phyloP scores from a whole-genome alignment of 257 asterid species.

The Ocimum tenuiflorum region DNA sequence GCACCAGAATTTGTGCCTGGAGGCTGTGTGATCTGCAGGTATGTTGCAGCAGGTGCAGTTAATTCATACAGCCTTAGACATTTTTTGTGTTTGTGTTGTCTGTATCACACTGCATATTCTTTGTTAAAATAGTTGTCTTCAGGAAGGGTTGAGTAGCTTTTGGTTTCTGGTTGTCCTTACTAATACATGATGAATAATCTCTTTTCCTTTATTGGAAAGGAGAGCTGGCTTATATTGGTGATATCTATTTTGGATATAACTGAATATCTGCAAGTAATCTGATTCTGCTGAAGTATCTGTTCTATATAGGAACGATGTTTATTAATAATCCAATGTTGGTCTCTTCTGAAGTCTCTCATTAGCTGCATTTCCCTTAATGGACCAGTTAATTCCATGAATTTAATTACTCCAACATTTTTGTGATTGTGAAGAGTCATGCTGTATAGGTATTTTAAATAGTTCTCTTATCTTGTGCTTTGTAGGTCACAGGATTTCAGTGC shows the following conservation, averaged over 20 bases:
- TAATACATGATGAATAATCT: background rate
- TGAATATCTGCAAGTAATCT: background rate
- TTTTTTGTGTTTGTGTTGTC: background rate
- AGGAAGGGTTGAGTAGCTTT: background rate
- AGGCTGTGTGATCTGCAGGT: conserved; percentile 99
- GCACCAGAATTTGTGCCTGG: conserved; percentile 84
- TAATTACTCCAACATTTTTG: background rate
- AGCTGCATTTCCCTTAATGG: background rate
- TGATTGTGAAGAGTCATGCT: background rate
- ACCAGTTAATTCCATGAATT: background rate
- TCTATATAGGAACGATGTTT: background rate
- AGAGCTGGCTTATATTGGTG: background rate
- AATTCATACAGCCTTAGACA: background rate
- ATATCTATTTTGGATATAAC: background rate
- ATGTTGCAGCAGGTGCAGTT: conserved; percentile 20
- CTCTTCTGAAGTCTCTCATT: background rate
- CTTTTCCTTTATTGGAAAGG: background rate
- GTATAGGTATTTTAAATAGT: background rate
- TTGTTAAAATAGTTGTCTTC: background rate
- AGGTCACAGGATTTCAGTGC: conserved; percentile 95
- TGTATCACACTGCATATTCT: background rate
- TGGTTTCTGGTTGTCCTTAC: background rate
- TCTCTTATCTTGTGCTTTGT: conserved; percentile 17
- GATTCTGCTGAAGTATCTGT: background rate
- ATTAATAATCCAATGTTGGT: background rate